These are phyloP conservation scores for Bipolaris sorokiniana DNA, from an alignment of 2,329 filamentous ascomycete species.

Conservation along the genomic window DNA sequence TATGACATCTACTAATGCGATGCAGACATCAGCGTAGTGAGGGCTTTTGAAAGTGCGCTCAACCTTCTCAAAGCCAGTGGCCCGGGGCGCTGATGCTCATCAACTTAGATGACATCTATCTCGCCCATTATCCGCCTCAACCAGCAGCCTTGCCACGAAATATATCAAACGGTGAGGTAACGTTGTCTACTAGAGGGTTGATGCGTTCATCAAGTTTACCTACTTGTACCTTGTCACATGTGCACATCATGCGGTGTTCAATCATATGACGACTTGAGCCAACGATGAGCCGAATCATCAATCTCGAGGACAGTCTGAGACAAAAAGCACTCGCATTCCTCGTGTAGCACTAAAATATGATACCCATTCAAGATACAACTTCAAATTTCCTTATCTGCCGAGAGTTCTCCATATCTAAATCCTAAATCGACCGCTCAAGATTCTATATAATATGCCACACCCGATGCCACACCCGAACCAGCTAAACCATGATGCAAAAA, in stretches of 20 bases:
- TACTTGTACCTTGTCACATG: slow-evolving; percentile 7
- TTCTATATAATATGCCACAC: slow-evolving; percentile 30
- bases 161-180: neutral
- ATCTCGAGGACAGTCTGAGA: neutral
- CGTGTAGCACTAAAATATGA: neutral
- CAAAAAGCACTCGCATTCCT: neutral
- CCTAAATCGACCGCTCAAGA: slow-evolving; percentile 15
- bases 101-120: slow-evolving; percentile 32
- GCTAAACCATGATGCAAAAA: slow-evolving; percentile 1
- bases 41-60: slow-evolving; percentile 58
- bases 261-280: slow-evolving; percentile 18
- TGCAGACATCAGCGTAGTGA: slow-evolving; percentile 54
- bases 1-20: neutral
- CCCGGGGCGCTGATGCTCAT: slow-evolving; percentile 36
- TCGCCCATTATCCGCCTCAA: slow-evolving; percentile 20
- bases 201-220: neutral
- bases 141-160: neutral
- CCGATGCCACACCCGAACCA: slow-evolving; percentile 8
- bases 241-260: slow-evolving; percentile 26
- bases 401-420: slow-evolving; percentile 18
- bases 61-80: slow-evolving; percentile 47
- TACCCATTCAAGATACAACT: neutral
- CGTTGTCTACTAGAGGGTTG: neutral
- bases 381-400: slow-evolving; percentile 15
- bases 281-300: neutral